Conservation (phyloP, 2,329 filamentous ascomycete species). For the Aspergillus sp. region DNA sequence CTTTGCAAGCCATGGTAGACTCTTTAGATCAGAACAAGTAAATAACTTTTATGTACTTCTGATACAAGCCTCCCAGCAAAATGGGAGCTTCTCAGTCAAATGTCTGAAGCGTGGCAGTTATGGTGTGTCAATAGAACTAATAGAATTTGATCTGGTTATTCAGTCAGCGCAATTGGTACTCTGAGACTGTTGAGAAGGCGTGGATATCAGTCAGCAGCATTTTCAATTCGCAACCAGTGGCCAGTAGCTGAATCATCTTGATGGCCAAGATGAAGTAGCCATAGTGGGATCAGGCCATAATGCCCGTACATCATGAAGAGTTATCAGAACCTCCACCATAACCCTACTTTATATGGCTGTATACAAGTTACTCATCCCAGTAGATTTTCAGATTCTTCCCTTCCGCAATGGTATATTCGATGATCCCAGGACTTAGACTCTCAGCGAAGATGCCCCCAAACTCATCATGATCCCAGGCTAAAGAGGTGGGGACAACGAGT, state of each 20-base stretch:
- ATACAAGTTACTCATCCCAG: constrained; percentile 20
- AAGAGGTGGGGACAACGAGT: no score
- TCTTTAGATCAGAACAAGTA: no score
- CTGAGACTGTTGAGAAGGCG: constrained; percentile 52
- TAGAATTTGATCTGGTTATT: constrained; percentile 52
- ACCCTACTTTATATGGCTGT: constrained; percentile 17
- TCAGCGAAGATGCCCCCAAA: constrained; percentile 53
- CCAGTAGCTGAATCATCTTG: constrained; percentile 82
- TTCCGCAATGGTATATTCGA: constrained; percentile 24
- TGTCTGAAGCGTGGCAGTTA: constrained; percentile 67
- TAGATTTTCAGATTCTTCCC: constrained; percentile 25
- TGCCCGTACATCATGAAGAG: constrained; percentile 50
- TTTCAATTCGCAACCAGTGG: constrained; percentile 74
- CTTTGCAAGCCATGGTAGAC: no score
- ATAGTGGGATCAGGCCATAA: constrained; percentile 79
- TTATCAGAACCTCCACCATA: constrained; percentile 3
- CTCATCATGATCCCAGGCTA: background rate
- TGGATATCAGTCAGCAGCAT: constrained; percentile 65
- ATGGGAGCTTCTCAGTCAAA: constrained; percentile 68
- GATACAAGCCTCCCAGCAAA: constrained; percentile 80
- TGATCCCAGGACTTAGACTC: constrained; percentile 62
- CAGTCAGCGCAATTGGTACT: constrained; percentile 80
- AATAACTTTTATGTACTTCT: no score
- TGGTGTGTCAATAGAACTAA: constrained; percentile 73
- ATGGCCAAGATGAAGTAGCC: constrained; percentile 84